Base-by-base conservation (phyloP, 2,329 filamentous ascomycete species). In the Biscogniauxia marginata region DNA sequence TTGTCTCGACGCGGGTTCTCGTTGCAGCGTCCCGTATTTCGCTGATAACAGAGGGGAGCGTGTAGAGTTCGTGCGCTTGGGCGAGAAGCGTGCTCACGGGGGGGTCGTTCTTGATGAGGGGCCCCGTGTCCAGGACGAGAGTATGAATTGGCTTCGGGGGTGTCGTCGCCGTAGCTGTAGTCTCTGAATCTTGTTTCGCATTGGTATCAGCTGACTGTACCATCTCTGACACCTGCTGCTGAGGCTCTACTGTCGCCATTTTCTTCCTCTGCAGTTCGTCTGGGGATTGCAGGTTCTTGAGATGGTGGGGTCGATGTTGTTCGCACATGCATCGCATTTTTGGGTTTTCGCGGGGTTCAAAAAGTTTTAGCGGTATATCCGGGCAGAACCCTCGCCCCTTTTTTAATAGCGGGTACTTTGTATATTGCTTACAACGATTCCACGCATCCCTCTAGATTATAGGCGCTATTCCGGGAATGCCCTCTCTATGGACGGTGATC, bases 81-180 rank as follows among this genome's bases (percentile, higher is more conserved):
- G 84, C 82, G 51, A 96, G 79, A 9, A 99, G 84, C 0, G 89
- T 91, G 47, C 91, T 96, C 21, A 95, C 84, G 9, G 90, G 80
- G 11, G 93, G 91, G 62, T 95, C 88, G 75, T 97, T 97, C 71
- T 93, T 93, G 73, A 99, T 93, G 58, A 99, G 86, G 7, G 93
- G 92, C 22, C 93, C 93, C 3, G 95, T 89, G 71, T 99, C 95
- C 63, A 99, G 82, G 23, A 98, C 83, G 51, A 98, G 84, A 53
- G 88, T 89, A 76, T 96, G 87, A 50, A 96, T 85, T 0, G 87
- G 82, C 93, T 96, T 63, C 13, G 59, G 56, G 5, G 54, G 50
- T 16, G 60, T 48, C 21, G 55, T 8, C 11, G 5, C 13, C 8
- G 46, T 8, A 16, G 46, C 22, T 6, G 39, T 8, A 21, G 19